These are phyloP conservation scores for Podospora sp. DNA, from an alignment of 495 filamentous ascomycete species.

Conservation along the genomic window DNA sequence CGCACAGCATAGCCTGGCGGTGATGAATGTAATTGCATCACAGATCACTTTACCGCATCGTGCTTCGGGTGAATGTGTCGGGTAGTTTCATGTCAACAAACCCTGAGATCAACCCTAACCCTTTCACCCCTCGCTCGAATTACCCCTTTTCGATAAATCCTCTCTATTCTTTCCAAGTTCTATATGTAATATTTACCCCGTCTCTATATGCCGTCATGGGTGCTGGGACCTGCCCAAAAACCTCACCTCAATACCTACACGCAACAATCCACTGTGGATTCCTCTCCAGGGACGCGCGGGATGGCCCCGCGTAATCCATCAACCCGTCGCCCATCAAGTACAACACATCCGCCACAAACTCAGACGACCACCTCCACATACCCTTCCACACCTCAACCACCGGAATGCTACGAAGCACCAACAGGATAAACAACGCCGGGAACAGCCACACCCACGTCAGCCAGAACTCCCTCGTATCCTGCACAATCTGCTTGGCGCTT, in stretches of 20 bases:
- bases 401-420: background rate
- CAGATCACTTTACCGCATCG: no score
- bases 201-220: background rate
- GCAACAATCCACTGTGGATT: background rate
- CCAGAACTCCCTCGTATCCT: no score
- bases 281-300: background rate
- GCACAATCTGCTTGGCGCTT: no score
- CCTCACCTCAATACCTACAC: background rate
- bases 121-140: background rate
- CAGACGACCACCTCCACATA: background rate
- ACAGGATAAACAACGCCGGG: background rate
- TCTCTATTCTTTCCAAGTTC: background rate
- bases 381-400: background rate
- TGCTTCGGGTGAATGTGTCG: background rate
- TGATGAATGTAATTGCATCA: background rate
- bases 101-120: slow-evolving; percentile 9
- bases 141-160: background rate
- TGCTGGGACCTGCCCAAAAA: background rate
- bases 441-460: background rate
- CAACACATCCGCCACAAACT: background rate
- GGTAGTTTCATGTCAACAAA: slow-evolving; percentile 13
- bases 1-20: background rate
- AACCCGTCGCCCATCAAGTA: background rate
- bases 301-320: background rate
- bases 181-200: background rate